Base-by-base conservation (phyloP, 768 basidiomycete species). In the Leccinum truebloodii region DNA sequence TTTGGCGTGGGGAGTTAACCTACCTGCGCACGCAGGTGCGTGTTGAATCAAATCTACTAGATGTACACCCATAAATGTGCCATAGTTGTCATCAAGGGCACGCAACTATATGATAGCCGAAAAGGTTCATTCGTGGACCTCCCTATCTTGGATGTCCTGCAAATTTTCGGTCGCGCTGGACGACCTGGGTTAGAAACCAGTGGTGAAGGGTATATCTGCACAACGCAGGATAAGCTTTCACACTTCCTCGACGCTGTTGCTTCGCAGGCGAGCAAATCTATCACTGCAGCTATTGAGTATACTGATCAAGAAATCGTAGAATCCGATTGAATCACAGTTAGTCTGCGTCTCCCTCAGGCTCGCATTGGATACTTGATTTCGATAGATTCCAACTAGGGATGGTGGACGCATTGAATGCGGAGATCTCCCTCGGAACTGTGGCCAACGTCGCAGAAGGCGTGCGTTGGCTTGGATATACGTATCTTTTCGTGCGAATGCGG, bases 1-100 rank as follows among this genome's bases (percentile, higher is more conserved):
- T 3, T 81, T 99, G 48, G 97, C 97, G 5, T 99, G 97, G 97
- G 97, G 97, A 76, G 97, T 99, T 66, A 99, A 99, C 74, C 78
- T 99, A 63, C 97, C 97, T 35, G 97, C 97, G 18, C 96, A 98
- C 76, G 97, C 97, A 59, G 94, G 92, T 92, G 63, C 63, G 77
- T 67, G 55, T 57, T 58, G 49, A 61, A 59, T 50, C 44, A 57
- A 41, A 46, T n/a, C 37, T 56, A n/a, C 48, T 54, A 20, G 12
- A 55, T 57, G 54, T 20, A 59, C 24, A 54, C 51, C 60, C 44
- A 63, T 55, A 63, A 58, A 63, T 20, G 41, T 16, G 57, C 28
- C 35, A 55, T 57, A 92, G 95, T 97, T 57, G 76, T 97, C 64
- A 98, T 97, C 78, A 99, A 99, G 75, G 97, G 97, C 9, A 99